Base-by-base conservation (phyloP, 2,329 filamentous ascomycete species). In the Colletotrichum phormii region DNA sequence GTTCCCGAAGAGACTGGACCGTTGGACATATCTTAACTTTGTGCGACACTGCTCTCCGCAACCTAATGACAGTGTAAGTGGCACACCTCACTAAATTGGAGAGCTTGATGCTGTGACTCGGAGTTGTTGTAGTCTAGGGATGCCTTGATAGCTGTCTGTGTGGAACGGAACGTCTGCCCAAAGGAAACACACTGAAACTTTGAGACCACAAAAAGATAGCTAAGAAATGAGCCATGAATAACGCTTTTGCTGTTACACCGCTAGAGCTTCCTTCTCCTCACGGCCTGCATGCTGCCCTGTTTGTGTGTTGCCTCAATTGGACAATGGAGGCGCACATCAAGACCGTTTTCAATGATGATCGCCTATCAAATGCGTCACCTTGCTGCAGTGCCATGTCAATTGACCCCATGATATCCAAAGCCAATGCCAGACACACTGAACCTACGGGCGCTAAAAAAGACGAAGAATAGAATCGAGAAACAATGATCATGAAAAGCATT, bases 241-340 rank as follows among this genome's bases (percentile, higher is more conserved):
- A n/a, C 22, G 5, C 6, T 42, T 46, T n/a, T 6, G 22, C 12
- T 29, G n/a, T 60, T 60, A 42, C 70, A 70, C 65, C 24, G 26
- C 42, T 46, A 33, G n/a, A 55, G 54, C 29, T 51, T 58, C 65
- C 29, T 51, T 58, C 65, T 51, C 60, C 54, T 70, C 66, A 26
- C 46, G 46, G 46, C n/a, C 7, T 62, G 49, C 57, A 31, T 51
- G 4, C 7, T 11, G 37, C 57, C 64, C n/a, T 69, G 37, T 51
- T 51, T 49, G 29, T 60, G 54, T 61, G 9, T 64, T 57, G 46
- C 54, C 55, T 61, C 61, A 33, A 29, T 37, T 53, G 18, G 22
- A 51, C 18, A 22, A 64, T 18, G 46, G 6, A 58, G 9, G 4
- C 33, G 71, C 60, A 37, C 24, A 72, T 70, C 60, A 42, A 37